Conservation (phyloP, 2,329 filamentous ascomycete genomes). For the Parafenestella ontariensis region DNA sequence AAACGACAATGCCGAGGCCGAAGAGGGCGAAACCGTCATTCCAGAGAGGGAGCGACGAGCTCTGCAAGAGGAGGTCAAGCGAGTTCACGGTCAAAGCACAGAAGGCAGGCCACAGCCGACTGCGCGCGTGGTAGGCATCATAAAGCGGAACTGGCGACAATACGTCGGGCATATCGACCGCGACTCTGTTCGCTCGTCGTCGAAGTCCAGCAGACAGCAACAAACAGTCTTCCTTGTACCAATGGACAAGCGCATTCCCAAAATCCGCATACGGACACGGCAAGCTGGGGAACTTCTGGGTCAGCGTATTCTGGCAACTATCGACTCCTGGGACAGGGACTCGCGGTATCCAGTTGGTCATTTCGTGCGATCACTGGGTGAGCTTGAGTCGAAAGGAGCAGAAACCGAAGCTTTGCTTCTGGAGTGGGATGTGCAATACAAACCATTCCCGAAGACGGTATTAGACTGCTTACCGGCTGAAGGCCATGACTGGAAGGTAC, state of each 20-base stretch:
- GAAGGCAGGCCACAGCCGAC: constrained; percentile 88
- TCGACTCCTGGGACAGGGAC: constrained; percentile 94
- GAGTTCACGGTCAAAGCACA: constrained; percentile 75
- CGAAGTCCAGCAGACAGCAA: constrained; percentile 80
- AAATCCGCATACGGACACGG: constrained; percentile 89
- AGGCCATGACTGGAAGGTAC: constrained; percentile 94
- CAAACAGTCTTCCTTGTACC: constrained; percentile 94
- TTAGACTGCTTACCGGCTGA: constrained; percentile 90
- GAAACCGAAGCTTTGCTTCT: constrained; percentile 94
- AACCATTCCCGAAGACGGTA: constrained; percentile 94
- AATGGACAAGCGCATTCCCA: constrained; percentile 98
- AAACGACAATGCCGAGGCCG: constrained; percentile 90
- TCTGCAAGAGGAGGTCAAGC: constrained; percentile 89
- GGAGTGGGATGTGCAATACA: constrained; percentile 97
- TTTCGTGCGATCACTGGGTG: constrained; percentile 90
- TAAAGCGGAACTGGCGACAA: constrained; percentile 97
- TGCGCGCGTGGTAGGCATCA: constrained; percentile 86
- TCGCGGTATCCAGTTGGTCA: constrained; percentile 92
- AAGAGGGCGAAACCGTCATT: constrained; percentile 75
- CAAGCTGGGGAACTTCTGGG: constrained; percentile 89
- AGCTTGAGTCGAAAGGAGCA: constrained; percentile 95
- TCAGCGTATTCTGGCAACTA: constrained; percentile 89
- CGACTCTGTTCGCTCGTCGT: constrained; percentile 76
- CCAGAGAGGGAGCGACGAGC: constrained; percentile 85
- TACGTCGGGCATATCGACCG: constrained; percentile 96